A percentile compares a stretch with the other conserved stretches of the same genome.
These are phyloP conservation scores for Rhinocladiella mackenziei DNA, from an alignment of 2,329 filamentous ascomycete genomes.

Conservation along the genomic window DNA sequence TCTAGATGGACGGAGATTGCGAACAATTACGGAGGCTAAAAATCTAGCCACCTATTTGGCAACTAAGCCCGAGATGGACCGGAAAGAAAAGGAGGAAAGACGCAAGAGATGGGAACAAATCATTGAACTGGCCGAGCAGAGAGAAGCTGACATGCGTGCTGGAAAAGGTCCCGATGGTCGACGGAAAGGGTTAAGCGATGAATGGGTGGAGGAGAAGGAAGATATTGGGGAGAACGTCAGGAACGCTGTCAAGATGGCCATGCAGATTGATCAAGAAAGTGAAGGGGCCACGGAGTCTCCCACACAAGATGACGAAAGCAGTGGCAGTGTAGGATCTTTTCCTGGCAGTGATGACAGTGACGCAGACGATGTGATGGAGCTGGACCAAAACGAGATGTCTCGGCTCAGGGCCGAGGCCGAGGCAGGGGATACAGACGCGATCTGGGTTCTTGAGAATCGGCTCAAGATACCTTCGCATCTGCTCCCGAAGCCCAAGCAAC, in stretches of 20 bases:
- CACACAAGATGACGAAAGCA: constrained; percentile 41
- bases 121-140: constrained; percentile 75
- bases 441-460: constrained; percentile 30
- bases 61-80: constrained; percentile 95
- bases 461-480: constrained; percentile 24
- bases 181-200: constrained; percentile 66
- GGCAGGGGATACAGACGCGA: constrained; percentile 28
- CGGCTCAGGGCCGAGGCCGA: constrained; percentile 26
- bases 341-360: constrained; percentile 39
- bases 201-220: constrained; percentile 94
- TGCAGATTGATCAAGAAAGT: constrained; percentile 56
- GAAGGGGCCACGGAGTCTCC: constrained; percentile 35
- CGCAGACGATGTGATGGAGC: constrained; percentile 32
- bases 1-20: constrained; percentile 79
- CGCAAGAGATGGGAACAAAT: constrained; percentile 83
- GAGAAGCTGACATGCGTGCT: constrained; percentile 75
- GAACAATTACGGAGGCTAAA: constrained; percentile 93
- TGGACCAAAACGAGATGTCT: constrained; percentile 27
- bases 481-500: constrained; percentile 22
- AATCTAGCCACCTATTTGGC: constrained; percentile 90
- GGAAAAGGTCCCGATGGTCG: constrained; percentile 51
- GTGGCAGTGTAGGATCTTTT: constrained; percentile 34
- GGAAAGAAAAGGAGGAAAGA: constrained; percentile 83
- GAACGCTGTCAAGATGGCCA: constrained; percentile 68
- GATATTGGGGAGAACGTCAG: constrained; percentile 79